phyloP scores from a whole-genome alignment of 345 rosid genomes.

The Euphorbia peplus region DNA sequence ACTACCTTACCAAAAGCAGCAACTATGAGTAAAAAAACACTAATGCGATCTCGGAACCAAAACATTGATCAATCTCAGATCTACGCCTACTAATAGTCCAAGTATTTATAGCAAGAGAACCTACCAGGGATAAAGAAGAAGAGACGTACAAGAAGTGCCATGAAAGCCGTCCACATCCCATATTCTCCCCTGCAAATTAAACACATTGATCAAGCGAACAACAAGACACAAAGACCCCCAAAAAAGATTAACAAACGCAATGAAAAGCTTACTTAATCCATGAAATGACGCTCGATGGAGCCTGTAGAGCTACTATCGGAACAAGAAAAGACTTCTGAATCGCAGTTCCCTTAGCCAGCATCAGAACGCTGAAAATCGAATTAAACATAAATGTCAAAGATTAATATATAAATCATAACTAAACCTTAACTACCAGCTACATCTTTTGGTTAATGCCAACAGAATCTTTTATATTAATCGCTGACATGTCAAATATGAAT shows the following conservation, averaged over 20 bases:
- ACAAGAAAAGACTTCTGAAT: conserved; percentile 72
- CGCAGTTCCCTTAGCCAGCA: conserved; percentile 72
- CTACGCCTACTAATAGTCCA: not conserved
- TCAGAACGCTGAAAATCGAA: conserved; percentile 44
- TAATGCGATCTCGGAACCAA: not conserved
- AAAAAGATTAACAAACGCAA: not conserved
- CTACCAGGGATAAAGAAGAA: conserved; percentile 85
- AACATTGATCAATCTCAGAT: not conserved
- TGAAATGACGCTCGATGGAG: conserved; percentile 59
- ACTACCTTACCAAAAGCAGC: not conserved
- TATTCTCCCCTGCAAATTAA: conserved; percentile 72
- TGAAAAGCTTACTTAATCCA: conserved; percentile 69
- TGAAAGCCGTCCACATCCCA: conserved; percentile 82
- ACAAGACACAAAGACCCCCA: not conserved
- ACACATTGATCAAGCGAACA: conserved; percentile 15
- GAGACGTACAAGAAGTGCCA: conserved; percentile 76
- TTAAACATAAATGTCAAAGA: no score
- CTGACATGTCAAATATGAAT: no score
- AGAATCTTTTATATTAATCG: no score
- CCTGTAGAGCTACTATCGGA: conserved; percentile 72
- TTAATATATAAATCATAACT: no score
- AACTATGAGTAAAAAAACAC: not conserved
- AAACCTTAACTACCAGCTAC: no score
- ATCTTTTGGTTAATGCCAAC: no score
- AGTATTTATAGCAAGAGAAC: conserved; percentile 8